Conservation (phyloP, 345 rosid genomes). For the Noccaea bulbosa region DNA sequence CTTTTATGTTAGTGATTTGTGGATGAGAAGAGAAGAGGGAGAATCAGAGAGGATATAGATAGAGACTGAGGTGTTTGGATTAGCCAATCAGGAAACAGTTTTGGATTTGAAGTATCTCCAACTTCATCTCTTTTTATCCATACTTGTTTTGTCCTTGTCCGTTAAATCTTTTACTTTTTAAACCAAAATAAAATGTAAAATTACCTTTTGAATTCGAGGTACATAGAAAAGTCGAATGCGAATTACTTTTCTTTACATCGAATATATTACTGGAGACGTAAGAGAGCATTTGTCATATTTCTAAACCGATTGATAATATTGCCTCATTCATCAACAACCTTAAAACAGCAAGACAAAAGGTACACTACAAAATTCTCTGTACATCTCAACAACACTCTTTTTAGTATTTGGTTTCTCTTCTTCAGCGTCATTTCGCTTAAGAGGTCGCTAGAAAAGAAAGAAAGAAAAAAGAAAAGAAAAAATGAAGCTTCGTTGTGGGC, state of each 20-base stretch:
- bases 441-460: not conserved
- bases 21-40: constrained; percentile 39
- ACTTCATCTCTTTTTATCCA: constrained; percentile 71
- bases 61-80: constrained; percentile 36
- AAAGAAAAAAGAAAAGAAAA: not conserved
- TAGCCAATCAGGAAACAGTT: constrained; percentile 63
- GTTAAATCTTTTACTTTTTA: not conserved
- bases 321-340: not conserved
- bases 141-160: constrained; percentile 13
- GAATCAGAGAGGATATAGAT: constrained; percentile 53
- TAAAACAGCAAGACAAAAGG: not conserved
- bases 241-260: not conserved
- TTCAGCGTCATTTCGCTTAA: not conserved
- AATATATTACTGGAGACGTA: too few relatives aligned
- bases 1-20: constrained; percentile 28
- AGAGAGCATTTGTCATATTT: too few relatives aligned
- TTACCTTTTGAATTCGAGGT: not conserved
- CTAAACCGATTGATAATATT: not conserved
- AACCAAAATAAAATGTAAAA: too few relatives aligned
- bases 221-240: not conserved
- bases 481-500: constrained; percentile 4
- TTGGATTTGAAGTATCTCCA: constrained; percentile 70
- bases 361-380: constrained; percentile 19
- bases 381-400: constrained; percentile 3
- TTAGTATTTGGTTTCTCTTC: constrained; percentile 10